phyloP scores from a whole-genome alignment of 352 stramenopile genomes.

The Pilasporangium apinafurcum region DNA sequence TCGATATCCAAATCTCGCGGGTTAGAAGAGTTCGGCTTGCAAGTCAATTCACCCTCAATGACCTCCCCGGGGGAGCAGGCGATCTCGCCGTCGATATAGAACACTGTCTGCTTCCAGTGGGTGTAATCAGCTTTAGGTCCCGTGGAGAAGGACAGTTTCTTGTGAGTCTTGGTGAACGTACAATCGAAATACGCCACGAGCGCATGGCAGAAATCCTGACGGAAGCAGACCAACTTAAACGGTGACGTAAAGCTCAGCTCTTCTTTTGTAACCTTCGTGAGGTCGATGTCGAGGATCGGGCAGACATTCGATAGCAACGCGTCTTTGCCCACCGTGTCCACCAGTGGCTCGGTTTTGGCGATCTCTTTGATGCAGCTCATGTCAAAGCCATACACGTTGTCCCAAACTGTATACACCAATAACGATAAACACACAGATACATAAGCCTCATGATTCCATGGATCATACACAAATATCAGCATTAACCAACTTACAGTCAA shows the following conservation, averaged over 20 bases:
- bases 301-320: constrained; percentile 88
- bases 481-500: constrained; percentile 63
- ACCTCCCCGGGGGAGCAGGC: constrained; percentile 80
- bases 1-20: constrained; percentile 93
- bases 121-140: constrained; percentile 93
- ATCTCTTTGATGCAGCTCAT: constrained; percentile 98
- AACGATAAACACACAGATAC: too few species aligned
- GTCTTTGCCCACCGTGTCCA: constrained; percentile 95
- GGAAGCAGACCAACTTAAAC: constrained; percentile 88
- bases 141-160: constrained; percentile 95
- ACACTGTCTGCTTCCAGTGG: constrained; percentile 99
- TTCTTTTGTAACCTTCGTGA: constrained; percentile 90
- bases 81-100: constrained; percentile 91
- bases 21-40: constrained; percentile 89
- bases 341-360: constrained; percentile 94
- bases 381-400: constrained; percentile 99
- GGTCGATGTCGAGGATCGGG: constrained; percentile 91
- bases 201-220: constrained; percentile 95
- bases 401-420: constrained; percentile 74
- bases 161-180: constrained; percentile 94
- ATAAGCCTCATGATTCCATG: constrained; percentile 1
- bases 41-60: constrained; percentile 87
- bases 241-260: constrained; percentile 90
- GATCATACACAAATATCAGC: background rate
- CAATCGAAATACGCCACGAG: constrained; percentile 99